phyloP scores from a whole-genome alignment of 2,329 filamentous ascomycete species.

The Pseudocercospora pini-densiflorae region DNA sequence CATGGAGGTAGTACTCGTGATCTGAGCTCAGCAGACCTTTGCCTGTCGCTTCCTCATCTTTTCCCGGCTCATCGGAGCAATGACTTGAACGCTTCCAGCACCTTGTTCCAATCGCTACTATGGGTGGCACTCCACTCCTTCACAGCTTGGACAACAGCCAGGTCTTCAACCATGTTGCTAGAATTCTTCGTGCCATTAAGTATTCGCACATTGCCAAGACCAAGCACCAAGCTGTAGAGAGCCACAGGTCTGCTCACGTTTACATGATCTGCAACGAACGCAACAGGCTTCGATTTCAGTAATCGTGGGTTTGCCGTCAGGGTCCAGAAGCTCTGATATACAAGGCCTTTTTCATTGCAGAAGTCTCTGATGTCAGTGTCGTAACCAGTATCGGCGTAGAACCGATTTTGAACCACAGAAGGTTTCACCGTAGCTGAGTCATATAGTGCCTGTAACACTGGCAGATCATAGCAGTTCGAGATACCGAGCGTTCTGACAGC shows the following conservation, averaged over 20 bases:
- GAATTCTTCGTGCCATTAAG: slow-evolving; percentile 62
- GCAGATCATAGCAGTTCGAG: slow-evolving; percentile 68
- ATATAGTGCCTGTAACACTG: slow-evolving; percentile 60
- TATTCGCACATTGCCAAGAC: slow-evolving; percentile 54
- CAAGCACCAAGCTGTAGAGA: slow-evolving; percentile 62
- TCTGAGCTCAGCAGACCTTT: not conserved
- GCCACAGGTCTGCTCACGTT: slow-evolving; percentile 53
- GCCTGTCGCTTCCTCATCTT: too few species aligned
- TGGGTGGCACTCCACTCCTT: slow-evolving; percentile 19
- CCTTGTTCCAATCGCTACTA: slow-evolving; percentile 5
- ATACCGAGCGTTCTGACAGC: slow-evolving; percentile 72
- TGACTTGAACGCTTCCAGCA: slow-evolving; percentile 16
- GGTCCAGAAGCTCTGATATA: slow-evolving; percentile 67
- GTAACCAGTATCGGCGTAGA: slow-evolving; percentile 63
- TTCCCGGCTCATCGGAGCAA: slow-evolving; percentile 15
- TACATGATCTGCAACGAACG: slow-evolving; percentile 51
- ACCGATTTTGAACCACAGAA: slow-evolving; percentile 76
- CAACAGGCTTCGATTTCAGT: slow-evolving; percentile 54
- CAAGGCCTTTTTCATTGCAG: slow-evolving; percentile 57
- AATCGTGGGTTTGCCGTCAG: slow-evolving; percentile 62
- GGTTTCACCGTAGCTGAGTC: slow-evolving; percentile 55
- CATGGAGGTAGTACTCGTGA: not conserved
- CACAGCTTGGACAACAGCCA: slow-evolving; percentile 46
- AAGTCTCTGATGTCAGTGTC: slow-evolving; percentile 65
- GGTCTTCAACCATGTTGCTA: slow-evolving; percentile 58